A percentile compares a stretch with the other conserved stretches of the same genome.
Conservation (phyloP, 257 asterid species). For the Cynanchum wilfordii region DNA sequence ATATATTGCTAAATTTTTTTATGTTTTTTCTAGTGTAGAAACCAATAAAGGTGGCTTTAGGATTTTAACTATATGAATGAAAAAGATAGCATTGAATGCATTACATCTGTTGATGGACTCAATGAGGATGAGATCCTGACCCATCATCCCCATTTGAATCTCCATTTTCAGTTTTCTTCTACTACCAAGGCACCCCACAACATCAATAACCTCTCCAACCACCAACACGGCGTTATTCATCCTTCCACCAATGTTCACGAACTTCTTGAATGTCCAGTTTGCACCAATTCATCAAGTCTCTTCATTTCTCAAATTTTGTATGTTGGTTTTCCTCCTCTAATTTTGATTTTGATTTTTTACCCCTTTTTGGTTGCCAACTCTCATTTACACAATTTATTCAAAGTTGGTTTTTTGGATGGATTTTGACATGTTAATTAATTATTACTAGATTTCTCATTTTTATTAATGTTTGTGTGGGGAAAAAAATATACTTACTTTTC, state of each 20-base stretch:
- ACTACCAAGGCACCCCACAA: slow-evolving; percentile 25
- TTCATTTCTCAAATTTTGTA: slow-evolving; percentile 6
- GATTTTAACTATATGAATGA: slow-evolving; percentile 23
- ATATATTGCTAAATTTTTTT: too few relatives aligned
- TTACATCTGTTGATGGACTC: slow-evolving; percentile 31
- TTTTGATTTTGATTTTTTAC: slow-evolving; percentile 3
- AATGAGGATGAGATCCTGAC: slow-evolving; percentile 35
- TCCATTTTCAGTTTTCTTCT: slow-evolving; percentile 28
- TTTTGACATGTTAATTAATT: slow-evolving; percentile 12
- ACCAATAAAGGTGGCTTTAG: not conserved
- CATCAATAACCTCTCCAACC: slow-evolving; percentile 5
- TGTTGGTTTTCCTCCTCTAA: slow-evolving; percentile 4
- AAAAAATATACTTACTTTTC: not conserved
- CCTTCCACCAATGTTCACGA: slow-evolving; percentile 38
- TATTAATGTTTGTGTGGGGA: not conserved
- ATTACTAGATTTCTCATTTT: slow-evolving; percentile 5
- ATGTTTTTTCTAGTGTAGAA: not conserved
- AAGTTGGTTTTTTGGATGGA: not conserved
- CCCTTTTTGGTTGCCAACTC: not conserved
- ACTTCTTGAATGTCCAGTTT: slow-evolving; percentile 49
- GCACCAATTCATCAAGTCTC: slow-evolving; percentile 45
- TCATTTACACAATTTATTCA: not conserved
- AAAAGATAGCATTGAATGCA: slow-evolving; percentile 38
- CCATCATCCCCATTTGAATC: slow-evolving; percentile 24
- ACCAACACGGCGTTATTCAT: slow-evolving; percentile 16